Evolutionary conservation across 495 filamentous ascomycete genomes (phyloP), one percentile per base, ranked within the genome.

Genomic region (Talaromyces adpressus): DNA sequence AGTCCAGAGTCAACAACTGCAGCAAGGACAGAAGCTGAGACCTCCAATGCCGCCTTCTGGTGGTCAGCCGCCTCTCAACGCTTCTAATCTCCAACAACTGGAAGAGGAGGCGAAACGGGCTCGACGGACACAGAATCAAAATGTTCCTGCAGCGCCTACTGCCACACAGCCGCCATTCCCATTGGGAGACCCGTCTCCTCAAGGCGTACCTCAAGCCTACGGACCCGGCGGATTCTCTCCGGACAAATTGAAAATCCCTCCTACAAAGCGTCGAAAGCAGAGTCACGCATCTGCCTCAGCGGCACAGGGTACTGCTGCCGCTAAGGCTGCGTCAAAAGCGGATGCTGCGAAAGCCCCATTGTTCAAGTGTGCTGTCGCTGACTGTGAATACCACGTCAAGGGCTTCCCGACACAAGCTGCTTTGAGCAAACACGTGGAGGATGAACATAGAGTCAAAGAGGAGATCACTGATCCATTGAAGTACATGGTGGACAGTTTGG

Each of bases 171-270:
- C 86, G 41, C 85, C 87, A 0, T 90, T 90, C 70, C 81, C 81
- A 51, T 82, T 93, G 64, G 87, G 86, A 22, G 81, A 82, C 7
- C 83, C 88, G 47, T 91, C 91, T 34, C 91, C 90, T 18, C 81
- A 88, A 53, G 89, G 90, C 5, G 80, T 87, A 23, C 89, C 91
- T 14, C 80, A 79, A 62, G 71, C 71, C 9, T 83, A 81, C 66
- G 78, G 76, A 11, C 75, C 81, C 6, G 75, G 74, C 6, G 73
- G 75, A 54, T 75, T 83, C 52, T 77, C 77, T 3, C 77, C 76
- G 8, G 77, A 86, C 64, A 83, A 89, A 62, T 79, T 89, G 14
- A 84, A 80, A 25, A 76, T 88, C 34, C 89, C 89, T 45, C 79
- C 84, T 3, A 76, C 74, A 39, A 92, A 92, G 72, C 87, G 78